Base-by-base conservation (phyloP, 768 basidiomycete genomes). In the Lentinula aciculospora region DNA sequence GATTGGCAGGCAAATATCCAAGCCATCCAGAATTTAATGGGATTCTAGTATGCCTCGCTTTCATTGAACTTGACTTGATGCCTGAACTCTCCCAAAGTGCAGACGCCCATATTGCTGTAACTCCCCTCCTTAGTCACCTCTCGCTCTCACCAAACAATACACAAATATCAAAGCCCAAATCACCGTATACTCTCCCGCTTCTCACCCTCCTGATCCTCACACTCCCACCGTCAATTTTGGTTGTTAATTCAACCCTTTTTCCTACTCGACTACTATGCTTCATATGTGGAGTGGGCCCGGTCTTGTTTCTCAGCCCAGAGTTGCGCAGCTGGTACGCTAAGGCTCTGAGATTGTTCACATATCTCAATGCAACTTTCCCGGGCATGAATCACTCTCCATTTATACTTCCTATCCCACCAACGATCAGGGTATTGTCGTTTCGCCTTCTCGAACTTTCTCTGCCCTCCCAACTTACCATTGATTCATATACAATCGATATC, bases 11-110 rank as follows among this genome's bases (percentile, higher is more conserved):
- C 89, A 15, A 96, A 94, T 61, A 73, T 95, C 2, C 92, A 94
- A 71, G 92, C 80, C 1, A 89, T 95, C 17, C 94, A 95, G 67
- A 95, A 95, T 62, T 80, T 95, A 29, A 94, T 95, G 92, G 92
- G 92, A 5, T 72, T 80, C 6, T 72, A 86, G 89, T 93, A 70
- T 62, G 89, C 72, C 47, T 55, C 55, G 23, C 49, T 21, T 51
- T 34, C 8, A 63, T 21, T n/a, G 32, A 10, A 29, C 27, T n/a
- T 12, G 17, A 8, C 42, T 27, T 5, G n/a, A 27, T 25, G n/a
- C 25, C 3, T 58, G 23, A 32, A 57, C 36, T 17, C 49, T 28
- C 60, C 21, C 23, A 9, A 58, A 91, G 89, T 3, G 80, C 88
- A 7, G 91, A 92, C 62, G 64, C 71, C 0, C 74, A 88, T 50